Percentiles rank a stretch among this genome's conserved stretches.
Conservation (phyloP, 805 yeast genomes). For the Yarrowia bubula region DNA sequence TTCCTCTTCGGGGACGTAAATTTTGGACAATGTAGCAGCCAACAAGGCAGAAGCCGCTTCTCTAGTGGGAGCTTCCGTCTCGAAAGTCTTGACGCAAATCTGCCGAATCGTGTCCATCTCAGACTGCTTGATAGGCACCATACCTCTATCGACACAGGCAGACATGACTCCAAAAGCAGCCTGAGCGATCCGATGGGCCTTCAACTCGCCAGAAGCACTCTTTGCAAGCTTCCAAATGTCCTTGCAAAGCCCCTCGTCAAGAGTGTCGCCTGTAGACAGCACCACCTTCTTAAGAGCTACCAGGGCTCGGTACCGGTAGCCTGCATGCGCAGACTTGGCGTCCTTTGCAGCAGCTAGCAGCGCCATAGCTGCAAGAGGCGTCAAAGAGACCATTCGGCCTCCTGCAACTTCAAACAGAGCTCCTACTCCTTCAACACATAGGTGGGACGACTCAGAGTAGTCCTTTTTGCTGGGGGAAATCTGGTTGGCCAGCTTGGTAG, state of each 20-base stretch:
- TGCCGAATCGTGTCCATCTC: slow-evolving; percentile 36
- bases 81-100: slow-evolving; percentile 34
- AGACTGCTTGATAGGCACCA: slow-evolving; percentile 32
- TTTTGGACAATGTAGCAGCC: slow-evolving; percentile 27
- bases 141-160: slow-evolving; percentile 32
- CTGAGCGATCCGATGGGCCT: slow-evolving; percentile 36
- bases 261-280: slow-evolving; percentile 34
- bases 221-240: slow-evolving; percentile 39
- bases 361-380: slow-evolving; percentile 38
- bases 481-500: slow-evolving; percentile 16
- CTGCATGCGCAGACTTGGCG: slow-evolving; percentile 33
- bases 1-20: slow-evolving; percentile 4
- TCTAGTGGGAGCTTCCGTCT: slow-evolving; percentile 27
- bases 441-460: slow-evolving; percentile 35
- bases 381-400: slow-evolving; percentile 37
- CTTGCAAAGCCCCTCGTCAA: slow-evolving; percentile 38
- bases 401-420: slow-evolving; percentile 36
- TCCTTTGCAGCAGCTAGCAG: slow-evolving; percentile 34
- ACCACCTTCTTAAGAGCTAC: slow-evolving; percentile 32
- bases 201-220: slow-evolving; percentile 33
- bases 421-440: slow-evolving; percentile 34
- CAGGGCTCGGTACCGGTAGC: slow-evolving; percentile 35
- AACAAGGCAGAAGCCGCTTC: slow-evolving; percentile 37
- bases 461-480: slow-evolving; percentile 30
- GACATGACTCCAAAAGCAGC: slow-evolving; percentile 38